These are phyloP conservation scores for Penicillium simplicissimum DNA, from an alignment of 495 filamentous ascomycete genomes.

Conservation along the genomic window DNA sequence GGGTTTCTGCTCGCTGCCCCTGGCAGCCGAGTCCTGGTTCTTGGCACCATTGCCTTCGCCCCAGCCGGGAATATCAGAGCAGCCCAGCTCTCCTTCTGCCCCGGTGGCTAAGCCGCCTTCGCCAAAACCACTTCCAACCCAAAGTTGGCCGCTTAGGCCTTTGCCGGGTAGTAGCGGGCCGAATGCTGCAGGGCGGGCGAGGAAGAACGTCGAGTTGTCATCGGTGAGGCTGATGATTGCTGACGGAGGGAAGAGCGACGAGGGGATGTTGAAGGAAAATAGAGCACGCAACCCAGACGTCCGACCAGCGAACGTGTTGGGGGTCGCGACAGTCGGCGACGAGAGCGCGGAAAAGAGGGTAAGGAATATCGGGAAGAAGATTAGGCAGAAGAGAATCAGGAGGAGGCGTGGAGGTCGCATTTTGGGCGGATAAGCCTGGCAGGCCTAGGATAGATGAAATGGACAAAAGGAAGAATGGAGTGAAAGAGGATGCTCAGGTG, in stretches of 20 bases:
- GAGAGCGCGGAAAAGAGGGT: conserved; percentile 53
- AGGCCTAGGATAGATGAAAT: not conserved
- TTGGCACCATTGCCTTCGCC: conserved; percentile 51
- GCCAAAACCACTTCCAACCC: conserved; percentile 87
- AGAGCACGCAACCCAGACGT: conserved; percentile 51
- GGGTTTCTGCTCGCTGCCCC: conserved; percentile 31
- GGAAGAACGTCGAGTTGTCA: conserved; percentile 96
- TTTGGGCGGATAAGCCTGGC: conserved; percentile 21
- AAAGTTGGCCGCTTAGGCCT: conserved; percentile 81
- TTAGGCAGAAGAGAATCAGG: conserved; percentile 52
- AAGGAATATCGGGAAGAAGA: conserved; percentile 54
- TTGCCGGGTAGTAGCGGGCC: conserved; percentile 74
- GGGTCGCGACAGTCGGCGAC: conserved; percentile 40
- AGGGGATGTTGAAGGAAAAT: conserved; percentile 66
- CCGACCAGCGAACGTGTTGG: conserved; percentile 43
- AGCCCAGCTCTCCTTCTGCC: conserved; percentile 87
- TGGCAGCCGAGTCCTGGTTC: conserved; percentile 28
- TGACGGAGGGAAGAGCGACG: conserved; percentile 87
- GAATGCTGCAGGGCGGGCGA: conserved; percentile 90
- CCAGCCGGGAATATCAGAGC: conserved; percentile 97
- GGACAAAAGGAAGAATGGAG: not conserved
- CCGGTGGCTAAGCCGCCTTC: conserved; percentile 61
- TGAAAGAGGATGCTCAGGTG: conserved; percentile 11
- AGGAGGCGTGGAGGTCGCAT: conserved; percentile 60
- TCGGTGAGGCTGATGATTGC: conserved; percentile 95